phyloP scores from a whole-genome alignment of 2,329 filamentous ascomycete species.

The Elsinoe perseae region DNA sequence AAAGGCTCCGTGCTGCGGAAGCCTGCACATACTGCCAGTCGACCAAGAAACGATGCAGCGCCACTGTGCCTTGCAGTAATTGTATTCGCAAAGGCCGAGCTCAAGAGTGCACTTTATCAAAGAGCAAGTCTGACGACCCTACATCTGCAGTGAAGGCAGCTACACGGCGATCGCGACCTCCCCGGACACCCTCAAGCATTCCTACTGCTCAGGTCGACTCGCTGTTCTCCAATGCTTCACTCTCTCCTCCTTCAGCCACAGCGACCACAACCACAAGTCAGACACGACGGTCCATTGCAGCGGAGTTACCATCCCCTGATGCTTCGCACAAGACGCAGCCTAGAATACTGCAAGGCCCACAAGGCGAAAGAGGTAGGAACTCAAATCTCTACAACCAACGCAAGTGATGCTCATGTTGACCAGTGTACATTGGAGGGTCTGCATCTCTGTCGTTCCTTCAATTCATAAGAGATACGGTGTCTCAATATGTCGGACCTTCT shows the following conservation, averaged over 20 bases:
- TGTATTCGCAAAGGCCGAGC: constrained; percentile 1
- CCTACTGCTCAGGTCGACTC: not conserved
- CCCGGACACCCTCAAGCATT: not conserved
- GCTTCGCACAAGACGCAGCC: constrained; percentile 6
- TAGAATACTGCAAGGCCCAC: constrained; percentile 45
- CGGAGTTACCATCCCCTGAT: not conserved
- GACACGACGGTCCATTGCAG: not conserved
- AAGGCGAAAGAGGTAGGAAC: constrained; percentile 44
- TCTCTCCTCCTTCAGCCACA: constrained; percentile 3
- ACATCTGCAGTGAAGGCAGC: not conserved
- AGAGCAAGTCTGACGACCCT: not conserved
- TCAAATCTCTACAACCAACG: too few species aligned
- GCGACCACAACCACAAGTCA: not conserved
- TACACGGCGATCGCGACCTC: not conserved
- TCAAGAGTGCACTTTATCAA: constrained; percentile 4
- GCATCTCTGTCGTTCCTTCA: constrained; percentile 51
- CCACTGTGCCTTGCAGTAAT: constrained; percentile 3
- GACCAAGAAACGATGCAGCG: constrained; percentile 9
- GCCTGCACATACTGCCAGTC: constrained; percentile 9
- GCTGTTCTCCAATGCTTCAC: not conserved
- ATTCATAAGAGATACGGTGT: constrained; percentile 42
- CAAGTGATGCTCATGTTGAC: not conserved
- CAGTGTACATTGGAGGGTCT: constrained; percentile 45
- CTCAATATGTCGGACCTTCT: constrained; percentile 47
- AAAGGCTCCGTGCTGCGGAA: constrained; percentile 7